Conservation (phyloP, 169 alveolate genomes). For the Plasmodium coatneyi region DNA sequence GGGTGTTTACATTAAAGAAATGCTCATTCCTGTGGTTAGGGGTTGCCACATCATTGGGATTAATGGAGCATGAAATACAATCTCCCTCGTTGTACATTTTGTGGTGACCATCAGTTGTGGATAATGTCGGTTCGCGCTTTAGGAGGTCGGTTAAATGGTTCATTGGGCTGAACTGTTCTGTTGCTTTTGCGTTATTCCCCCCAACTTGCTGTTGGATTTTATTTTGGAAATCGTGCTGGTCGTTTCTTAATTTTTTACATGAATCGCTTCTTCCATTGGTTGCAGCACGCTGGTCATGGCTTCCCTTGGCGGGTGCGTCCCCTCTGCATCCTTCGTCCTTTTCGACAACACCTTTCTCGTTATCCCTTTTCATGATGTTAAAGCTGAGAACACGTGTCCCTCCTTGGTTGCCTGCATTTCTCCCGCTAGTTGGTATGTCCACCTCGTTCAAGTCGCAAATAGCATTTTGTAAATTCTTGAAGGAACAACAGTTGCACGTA, state of each 20-base stretch:
- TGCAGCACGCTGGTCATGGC: background rate
- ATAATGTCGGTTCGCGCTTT: background rate
- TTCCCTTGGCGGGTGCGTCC: background rate
- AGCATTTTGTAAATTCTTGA: background rate
- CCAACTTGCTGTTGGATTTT: background rate
- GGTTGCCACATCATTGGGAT: background rate
- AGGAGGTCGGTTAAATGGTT: background rate
- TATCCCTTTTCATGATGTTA: background rate
- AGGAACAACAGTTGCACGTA: background rate
- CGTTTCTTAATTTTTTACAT: background rate
- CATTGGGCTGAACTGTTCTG: background rate
- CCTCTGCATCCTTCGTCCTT: background rate
- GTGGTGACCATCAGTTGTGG: background rate
- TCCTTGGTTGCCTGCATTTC: background rate
- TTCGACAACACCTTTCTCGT: background rate
- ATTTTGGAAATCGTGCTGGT: background rate
- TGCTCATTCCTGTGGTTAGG: background rate
- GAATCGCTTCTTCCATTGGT: background rate
- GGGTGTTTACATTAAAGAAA: background rate
- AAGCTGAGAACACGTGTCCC: background rate
- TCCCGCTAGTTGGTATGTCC: background rate
- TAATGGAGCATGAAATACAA: background rate
- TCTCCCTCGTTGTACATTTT: background rate
- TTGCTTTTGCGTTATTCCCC: background rate
- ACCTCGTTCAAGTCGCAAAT: background rate